phyloP scores from a whole-genome alignment of 2,329 filamentous ascomycete genomes.

The Zarea fungicola region DNA sequence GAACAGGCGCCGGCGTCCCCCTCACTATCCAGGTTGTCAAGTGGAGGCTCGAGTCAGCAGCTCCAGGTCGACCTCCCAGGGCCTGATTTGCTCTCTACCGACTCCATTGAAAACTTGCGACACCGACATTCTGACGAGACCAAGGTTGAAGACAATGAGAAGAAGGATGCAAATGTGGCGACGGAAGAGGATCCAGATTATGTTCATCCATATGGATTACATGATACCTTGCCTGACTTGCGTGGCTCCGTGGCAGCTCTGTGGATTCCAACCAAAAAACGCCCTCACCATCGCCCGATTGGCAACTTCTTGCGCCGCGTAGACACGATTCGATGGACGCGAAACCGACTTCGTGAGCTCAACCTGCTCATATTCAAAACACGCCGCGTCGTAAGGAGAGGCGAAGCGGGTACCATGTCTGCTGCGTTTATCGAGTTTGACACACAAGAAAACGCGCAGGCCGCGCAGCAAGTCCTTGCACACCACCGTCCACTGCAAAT shows the following conservation, averaged over 20 bases:
- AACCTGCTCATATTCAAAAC: conserved; percentile 54
- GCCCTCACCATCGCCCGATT: conserved; percentile 66
- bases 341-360: conserved; percentile 42
- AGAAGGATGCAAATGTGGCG: conserved; percentile 9
- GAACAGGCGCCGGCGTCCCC: neutral
- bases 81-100: conserved; percentile 3
- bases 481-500: conserved; percentile 86
- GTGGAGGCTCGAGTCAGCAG: conserved; percentile 1
- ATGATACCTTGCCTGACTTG: conserved; percentile 32
- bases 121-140: conserved; percentile 9
- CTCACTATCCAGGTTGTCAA: neutral
- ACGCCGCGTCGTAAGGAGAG: conserved; percentile 65
- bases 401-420: conserved; percentile 61
- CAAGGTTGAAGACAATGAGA: conserved; percentile 16
- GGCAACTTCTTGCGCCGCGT: conserved; percentile 78
- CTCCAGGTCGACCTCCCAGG: conserved; percentile 9
- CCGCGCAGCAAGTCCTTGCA: conserved; percentile 78
- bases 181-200: conserved; percentile 28
- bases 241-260: conserved; percentile 58
- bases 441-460: conserved; percentile 76
- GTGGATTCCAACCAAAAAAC: conserved; percentile 67
- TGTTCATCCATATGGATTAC: conserved; percentile 32
- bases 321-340: conserved; percentile 89
- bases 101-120: conserved; percentile 7
- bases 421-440: conserved; percentile 90